phyloP scores from a whole-genome alignment of 225 moss, liverwort and hornwort species.

The Pleurozium schreberi region DNA sequence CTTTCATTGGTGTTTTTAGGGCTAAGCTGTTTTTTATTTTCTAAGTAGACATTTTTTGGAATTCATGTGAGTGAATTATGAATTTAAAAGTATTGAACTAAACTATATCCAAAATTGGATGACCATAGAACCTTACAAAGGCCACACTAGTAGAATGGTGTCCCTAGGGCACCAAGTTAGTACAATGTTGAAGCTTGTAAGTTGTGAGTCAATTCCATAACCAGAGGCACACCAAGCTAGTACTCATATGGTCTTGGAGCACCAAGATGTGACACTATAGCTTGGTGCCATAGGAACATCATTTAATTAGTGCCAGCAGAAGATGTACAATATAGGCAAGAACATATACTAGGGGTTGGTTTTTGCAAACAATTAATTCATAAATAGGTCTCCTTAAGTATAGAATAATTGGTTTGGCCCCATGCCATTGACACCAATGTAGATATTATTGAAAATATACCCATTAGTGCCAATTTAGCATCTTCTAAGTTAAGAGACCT shows the following conservation, averaged over 20 bases:
- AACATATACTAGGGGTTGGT: neutral
- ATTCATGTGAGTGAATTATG: neutral
- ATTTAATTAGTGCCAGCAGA: neutral
- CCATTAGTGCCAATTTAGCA: neutral
- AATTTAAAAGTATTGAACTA: neutral
- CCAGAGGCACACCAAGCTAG: neutral
- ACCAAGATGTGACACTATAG: neutral
- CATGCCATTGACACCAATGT: rapidly evolving
- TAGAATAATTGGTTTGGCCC: neutral
- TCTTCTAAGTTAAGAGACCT: neutral
- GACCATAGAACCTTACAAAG: neutral
- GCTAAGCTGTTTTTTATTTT: neutral
- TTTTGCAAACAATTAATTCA: neutral
- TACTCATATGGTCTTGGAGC: neutral
- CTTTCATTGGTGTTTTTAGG: neutral
- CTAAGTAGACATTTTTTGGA: neutral
- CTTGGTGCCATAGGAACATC: neutral
- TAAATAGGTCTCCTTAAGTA: too few species aligned
- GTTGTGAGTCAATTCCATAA: too few species aligned
- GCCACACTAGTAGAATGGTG: neutral
- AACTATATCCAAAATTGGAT: neutral
- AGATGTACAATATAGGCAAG: neutral
- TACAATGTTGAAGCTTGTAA: neutral
- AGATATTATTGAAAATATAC: neutral
- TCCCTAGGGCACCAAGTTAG: too few species aligned